phyloP scores from a whole-genome alignment of 345 rosid species.

The Aquilaria malaccensis region DNA sequence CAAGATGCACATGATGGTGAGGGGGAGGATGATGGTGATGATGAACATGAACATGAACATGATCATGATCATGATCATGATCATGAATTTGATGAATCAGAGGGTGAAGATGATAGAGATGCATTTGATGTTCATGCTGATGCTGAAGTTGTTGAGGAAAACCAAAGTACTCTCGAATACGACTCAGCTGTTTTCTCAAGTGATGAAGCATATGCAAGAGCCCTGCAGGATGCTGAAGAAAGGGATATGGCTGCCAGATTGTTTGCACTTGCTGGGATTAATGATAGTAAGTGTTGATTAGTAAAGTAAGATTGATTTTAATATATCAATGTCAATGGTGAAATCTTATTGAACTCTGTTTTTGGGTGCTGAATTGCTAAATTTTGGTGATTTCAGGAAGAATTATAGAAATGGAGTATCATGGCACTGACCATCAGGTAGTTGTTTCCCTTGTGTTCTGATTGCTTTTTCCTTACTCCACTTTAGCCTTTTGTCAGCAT shows the following conservation, averaged over 20 bases:
- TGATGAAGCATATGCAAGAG: slow-evolving; percentile 92
- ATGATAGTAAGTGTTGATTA: slow-evolving; percentile 39
- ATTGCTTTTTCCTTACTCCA: too few species aligned
- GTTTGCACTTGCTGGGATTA: slow-evolving; percentile 65
- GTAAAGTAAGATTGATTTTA: slow-evolving; percentile 1
- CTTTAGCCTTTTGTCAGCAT: too few species aligned
- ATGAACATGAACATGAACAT: too few species aligned
- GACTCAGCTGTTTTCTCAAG: slow-evolving; percentile 53
- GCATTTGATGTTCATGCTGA: slow-evolving; percentile 50
- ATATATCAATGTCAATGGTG: not conserved
- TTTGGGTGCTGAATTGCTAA: slow-evolving; percentile 1
- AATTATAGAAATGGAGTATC: slow-evolving; percentile 47
- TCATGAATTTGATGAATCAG: slow-evolving; percentile 25
- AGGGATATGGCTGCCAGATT: slow-evolving; percentile 76
- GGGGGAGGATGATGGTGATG: slow-evolving; percentile 28
- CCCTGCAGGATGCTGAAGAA: slow-evolving; percentile 91
- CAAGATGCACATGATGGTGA: slow-evolving; percentile 25
- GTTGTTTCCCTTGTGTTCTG: not conserved
- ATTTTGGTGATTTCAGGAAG: slow-evolving; percentile 41
- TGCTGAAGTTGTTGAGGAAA: slow-evolving; percentile 27
- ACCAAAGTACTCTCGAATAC: slow-evolving; percentile 28
- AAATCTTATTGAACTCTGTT: slow-evolving; percentile 5
- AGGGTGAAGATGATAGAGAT: slow-evolving; percentile 43
- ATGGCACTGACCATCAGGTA: slow-evolving; percentile 61
- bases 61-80: slow-evolving; percentile 29